Evolutionary conservation across 2,329 filamentous ascomycete species (phyloP).

Genomic region (Amauroascus verrucosus): DNA sequence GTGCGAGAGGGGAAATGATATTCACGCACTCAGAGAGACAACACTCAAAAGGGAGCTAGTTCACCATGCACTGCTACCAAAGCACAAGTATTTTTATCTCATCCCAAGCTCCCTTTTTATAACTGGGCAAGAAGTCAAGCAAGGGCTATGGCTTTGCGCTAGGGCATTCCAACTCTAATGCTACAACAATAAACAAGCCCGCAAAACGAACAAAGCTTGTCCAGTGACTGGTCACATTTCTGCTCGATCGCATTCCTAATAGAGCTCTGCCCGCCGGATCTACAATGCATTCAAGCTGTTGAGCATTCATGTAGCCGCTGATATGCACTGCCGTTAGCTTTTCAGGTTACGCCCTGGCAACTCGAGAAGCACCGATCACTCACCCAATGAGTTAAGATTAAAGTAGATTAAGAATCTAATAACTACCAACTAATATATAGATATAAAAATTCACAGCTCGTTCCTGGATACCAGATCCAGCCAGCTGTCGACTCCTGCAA

Average conservation of each 20-base stretch:
- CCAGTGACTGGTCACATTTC: not conserved
- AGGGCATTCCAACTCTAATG: not conserved
- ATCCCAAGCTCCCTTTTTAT: not conserved
- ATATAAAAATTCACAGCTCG: too few species aligned
- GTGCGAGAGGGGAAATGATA: not conserved
- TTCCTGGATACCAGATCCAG: too few species aligned
- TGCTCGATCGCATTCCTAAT: too few species aligned
- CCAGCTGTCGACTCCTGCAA: too few species aligned
- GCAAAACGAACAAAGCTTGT: slow-evolving; percentile 2
- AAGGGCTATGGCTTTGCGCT: too few species aligned
- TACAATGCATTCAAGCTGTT: not conserved
- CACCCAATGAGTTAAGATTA: too few species aligned
- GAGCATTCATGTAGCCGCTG: not conserved
- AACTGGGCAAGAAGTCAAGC: not conserved
- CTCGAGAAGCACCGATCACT: too few species aligned
- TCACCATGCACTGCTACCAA: slow-evolving; percentile 6
- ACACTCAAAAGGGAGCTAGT: not conserved
- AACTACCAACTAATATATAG: too few species aligned
- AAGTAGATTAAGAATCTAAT: too few species aligned
- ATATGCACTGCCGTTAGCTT: too few species aligned
- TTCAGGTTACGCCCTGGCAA: too few species aligned
- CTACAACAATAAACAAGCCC: not conserved
- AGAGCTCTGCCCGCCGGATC: not conserved
- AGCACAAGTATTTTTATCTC: not conserved
- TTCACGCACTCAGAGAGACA: slow-evolving; percentile 1